These are phyloP conservation scores for Byssothecium circinans DNA, from an alignment of 2,329 filamentous ascomycete genomes.

Conservation along the genomic window DNA sequence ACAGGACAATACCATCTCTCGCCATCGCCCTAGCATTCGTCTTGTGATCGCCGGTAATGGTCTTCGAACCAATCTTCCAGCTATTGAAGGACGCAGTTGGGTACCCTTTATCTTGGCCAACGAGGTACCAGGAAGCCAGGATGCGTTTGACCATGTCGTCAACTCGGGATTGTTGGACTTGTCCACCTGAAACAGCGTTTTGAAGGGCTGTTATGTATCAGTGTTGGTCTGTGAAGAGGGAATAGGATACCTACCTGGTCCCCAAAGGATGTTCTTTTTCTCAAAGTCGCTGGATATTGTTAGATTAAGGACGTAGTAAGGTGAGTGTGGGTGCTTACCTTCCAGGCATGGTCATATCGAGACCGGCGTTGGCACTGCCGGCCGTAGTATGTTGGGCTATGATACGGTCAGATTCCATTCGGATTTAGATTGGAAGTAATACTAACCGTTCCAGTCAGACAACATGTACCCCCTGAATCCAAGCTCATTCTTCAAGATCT, in stretches of 20 bases:
- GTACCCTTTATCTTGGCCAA: slow-evolving; percentile 51
- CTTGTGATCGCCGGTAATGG: slow-evolving; percentile 47
- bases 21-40: slow-evolving; percentile 47
- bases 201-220: slow-evolving; percentile 45
- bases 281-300: slow-evolving; percentile 28
- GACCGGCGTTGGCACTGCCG: slow-evolving; percentile 48
- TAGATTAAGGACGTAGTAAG: slow-evolving; percentile 7
- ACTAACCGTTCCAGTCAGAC: slow-evolving; percentile 47
- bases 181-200: slow-evolving; percentile 55
- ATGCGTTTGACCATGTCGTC: slow-evolving; percentile 51
- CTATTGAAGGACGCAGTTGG: slow-evolving; percentile 50
- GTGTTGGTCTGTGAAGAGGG: slow-evolving; percentile 1
- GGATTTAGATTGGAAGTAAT: neutral
- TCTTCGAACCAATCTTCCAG: slow-evolving; percentile 45
- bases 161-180: slow-evolving; percentile 41
- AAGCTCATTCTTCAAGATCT: slow-evolving; percentile 55
- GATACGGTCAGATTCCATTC: slow-evolving; percentile 1
- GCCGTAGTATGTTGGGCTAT: slow-evolving; percentile 51
- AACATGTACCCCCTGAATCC: slow-evolving; percentile 52
- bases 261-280: slow-evolving; percentile 57
- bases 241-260: slow-evolving; percentile 35
- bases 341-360: slow-evolving; percentile 64
- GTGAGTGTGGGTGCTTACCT: slow-evolving; percentile 15
- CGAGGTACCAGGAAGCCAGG: slow-evolving; percentile 53
- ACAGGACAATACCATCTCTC: slow-evolving; percentile 51